Base-by-base conservation (phyloP, 257 asterid species). In the Anisodus acutangulus region DNA sequence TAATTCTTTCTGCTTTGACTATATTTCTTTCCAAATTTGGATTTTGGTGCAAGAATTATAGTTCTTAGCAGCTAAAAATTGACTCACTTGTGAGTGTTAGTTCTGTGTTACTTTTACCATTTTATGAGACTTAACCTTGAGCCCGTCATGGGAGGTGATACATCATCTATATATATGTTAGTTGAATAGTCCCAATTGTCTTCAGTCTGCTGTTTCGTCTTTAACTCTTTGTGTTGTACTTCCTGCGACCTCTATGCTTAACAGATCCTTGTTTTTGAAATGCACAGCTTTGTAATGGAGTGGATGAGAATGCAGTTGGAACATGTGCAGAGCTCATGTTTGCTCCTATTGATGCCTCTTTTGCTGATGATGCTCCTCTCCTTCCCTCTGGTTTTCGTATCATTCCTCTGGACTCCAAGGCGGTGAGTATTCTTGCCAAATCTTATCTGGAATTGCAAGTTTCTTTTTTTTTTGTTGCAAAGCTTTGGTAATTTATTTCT, bases 331-430 rank as follows among this genome's bases (percentile, higher is more conserved):
- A 97, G 87, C 97, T 97, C 72, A 84, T 97, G 83, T 97, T 94
- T 86, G 98, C 99, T 16, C 99, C 99, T 5, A 97, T 97, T 35
- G 98, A 97, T 57, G 98, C 97, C 85, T 92, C 99, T 51, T 95
- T 97, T 90, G 93, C 98, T 5, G 99, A 97, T 69, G 98, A 97
- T 85, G 97, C 98, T 10, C 97, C 98, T 51, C 99, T 97, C 85
- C 97, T 97, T 82, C 98, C 99, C 1, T 97, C 98, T 26, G 98
- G 99, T 84, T 97, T 97, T 69, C 98, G 98, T 81, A 95, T 97
- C 86, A 93, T 95, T 82, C 98, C 99, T 12, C 91, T 97, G 6
- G 98, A 97, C 79, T 86, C 93, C 26, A 93, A 91, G 89, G 83
- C 90, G 37, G 98, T 94, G 83, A 86, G 92, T 68, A 4, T 41